phyloP scores from a whole-genome alignment of 441 rosid species.

The Corymbia calophylla region DNA sequence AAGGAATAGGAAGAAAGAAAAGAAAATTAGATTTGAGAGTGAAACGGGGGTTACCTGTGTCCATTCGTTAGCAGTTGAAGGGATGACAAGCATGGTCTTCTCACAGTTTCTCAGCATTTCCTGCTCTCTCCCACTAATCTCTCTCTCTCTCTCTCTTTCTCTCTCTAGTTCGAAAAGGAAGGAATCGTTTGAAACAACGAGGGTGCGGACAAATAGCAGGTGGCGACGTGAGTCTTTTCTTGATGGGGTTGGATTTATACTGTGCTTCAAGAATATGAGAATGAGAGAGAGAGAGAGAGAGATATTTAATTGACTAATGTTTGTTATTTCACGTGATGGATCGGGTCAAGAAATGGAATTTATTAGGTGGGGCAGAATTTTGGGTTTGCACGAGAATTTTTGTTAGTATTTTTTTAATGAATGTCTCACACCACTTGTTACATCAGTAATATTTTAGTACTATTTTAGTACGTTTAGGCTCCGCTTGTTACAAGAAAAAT shows the following conservation, averaged over 20 bases:
- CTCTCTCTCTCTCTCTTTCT: neutral
- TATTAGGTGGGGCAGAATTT: neutral
- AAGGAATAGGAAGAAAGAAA: neutral
- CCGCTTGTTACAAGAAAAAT: neutral
- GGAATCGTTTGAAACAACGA: conserved; percentile 39
- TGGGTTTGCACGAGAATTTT: neutral
- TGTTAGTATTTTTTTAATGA: neutral
- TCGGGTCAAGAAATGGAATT: neutral
- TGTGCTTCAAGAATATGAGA: neutral
- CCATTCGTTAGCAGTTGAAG: conserved; percentile 40
- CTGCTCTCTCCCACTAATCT: neutral
- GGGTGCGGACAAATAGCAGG: conserved; percentile 41
- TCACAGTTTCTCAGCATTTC: conserved; percentile 34
- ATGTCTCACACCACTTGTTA: neutral
- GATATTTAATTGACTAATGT: neutral
- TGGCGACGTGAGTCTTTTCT: conserved; percentile 27
- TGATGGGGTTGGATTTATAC: conserved; percentile 20
- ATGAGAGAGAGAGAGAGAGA: neutral
- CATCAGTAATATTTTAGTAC: neutral
- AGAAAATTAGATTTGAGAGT: neutral
- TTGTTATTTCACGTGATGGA: conserved; percentile 31
- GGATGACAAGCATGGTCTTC: conserved; percentile 34
- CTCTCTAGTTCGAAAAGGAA: conserved; percentile 10
- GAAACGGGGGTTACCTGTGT: conserved; percentile 34
- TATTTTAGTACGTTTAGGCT: neutral